These are phyloP conservation scores for Dichotomopilus funicola DNA, from an alignment of 2,329 filamentous ascomycete species.

Conservation along the genomic window DNA sequence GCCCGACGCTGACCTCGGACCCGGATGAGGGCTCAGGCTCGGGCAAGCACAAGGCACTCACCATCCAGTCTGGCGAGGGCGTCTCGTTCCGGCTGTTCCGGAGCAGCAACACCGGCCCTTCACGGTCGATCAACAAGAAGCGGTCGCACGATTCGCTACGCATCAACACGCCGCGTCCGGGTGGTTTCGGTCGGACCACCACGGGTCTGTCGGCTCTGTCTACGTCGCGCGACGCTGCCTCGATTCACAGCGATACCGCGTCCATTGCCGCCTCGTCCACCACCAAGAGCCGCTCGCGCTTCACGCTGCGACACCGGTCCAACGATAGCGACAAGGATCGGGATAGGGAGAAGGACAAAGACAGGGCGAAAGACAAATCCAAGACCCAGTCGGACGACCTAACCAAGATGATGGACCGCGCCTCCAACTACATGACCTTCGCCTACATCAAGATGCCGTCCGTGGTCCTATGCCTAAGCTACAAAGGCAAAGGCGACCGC, in stretches of 20 bases:
- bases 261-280: too few relatives aligned
- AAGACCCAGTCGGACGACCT: conserved; percentile 77
- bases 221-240: conserved; percentile 30
- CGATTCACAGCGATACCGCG: conserved; percentile 30
- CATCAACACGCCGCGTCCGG: conserved; percentile 35
- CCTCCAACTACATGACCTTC: conserved; percentile 96
- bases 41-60: conserved; percentile 42
- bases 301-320: conserved; percentile 47
- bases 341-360: too few relatives aligned
- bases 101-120: conserved; percentile 25
- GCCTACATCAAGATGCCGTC: conserved; percentile 92
- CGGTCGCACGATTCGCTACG: conserved; percentile 52
- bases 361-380: conserved; percentile 32
- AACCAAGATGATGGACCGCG: conserved; percentile 91
- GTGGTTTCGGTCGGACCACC: conserved; percentile 37
- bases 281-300: conserved; percentile 46
- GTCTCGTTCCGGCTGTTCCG: conserved; percentile 49
- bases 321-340: conserved; percentile 27
- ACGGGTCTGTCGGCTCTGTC: conserved; percentile 34
- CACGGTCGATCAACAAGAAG: conserved; percentile 43
- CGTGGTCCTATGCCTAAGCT: conserved; percentile 90
- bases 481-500: conserved; percentile 91
- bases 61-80: conserved; percentile 43
- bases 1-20: conserved; percentile 68
- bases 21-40: conserved; percentile 27